A percentile compares a stretch with the other conserved stretches of the same genome.
These are phyloP conservation scores for Venturia oleaginea DNA, from an alignment of 2,329 filamentous ascomycete species.

Conservation along the genomic window DNA sequence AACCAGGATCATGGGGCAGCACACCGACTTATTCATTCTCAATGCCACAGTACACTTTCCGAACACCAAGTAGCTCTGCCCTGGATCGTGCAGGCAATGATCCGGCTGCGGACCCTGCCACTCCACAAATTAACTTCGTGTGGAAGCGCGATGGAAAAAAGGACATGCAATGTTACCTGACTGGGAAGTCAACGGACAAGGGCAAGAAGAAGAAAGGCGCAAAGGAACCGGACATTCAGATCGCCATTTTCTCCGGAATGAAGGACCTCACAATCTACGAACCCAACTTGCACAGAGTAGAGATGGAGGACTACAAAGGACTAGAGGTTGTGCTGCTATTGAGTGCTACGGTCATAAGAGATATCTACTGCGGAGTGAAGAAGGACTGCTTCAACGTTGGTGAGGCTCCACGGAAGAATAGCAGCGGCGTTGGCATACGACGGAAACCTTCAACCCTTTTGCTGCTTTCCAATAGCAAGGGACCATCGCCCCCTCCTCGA, in stretches of 20 bases:
- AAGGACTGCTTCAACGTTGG: constrained; percentile 72
- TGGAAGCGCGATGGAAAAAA: constrained; percentile 88
- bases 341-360: constrained; percentile 50
- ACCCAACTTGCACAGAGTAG: constrained; percentile 80
- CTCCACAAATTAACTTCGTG: constrained; percentile 69
- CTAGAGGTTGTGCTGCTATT: constrained; percentile 71
- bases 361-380: constrained; percentile 54
- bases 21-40: constrained; percentile 84
- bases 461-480: constrained; percentile 4
- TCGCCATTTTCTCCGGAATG: constrained; percentile 73
- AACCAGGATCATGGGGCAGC: constrained; percentile 64
- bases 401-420: constrained; percentile 34
- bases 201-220: constrained; percentile 53
- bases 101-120: constrained; percentile 42
- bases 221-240: constrained; percentile 89
- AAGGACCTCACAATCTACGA: constrained; percentile 85
- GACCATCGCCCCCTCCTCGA: not conserved
- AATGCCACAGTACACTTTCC: constrained; percentile 78
- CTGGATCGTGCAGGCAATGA: constrained; percentile 65
- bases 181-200: constrained; percentile 58
- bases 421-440: constrained; percentile 21
- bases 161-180: constrained; percentile 82
- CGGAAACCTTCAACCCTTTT: constrained; percentile 8
- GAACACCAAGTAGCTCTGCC: constrained; percentile 65
- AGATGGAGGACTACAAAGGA: constrained; percentile 90